These are phyloP conservation scores for Colletotrichum trifolii DNA, from an alignment of 2,329 filamentous ascomycete genomes.

Conservation along the genomic window DNA sequence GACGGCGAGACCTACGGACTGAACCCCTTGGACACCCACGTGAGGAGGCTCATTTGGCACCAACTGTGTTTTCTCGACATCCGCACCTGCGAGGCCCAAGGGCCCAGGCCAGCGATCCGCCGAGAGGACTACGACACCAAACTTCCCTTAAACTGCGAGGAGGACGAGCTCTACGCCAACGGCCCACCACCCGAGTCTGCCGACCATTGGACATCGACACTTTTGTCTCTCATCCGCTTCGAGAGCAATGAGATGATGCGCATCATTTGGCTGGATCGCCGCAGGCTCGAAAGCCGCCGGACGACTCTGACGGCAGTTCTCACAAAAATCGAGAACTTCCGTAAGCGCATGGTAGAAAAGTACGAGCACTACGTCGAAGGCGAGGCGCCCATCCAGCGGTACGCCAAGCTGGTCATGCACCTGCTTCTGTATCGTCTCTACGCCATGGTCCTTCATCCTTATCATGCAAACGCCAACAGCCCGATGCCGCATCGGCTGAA, in stretches of 20 bases:
- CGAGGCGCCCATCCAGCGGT: conserved; percentile 69
- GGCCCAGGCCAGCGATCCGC: conserved; percentile 77
- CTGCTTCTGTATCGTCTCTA: conserved; percentile 72
- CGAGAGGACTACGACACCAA: conserved; percentile 80
- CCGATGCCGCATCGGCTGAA: conserved; percentile 70
- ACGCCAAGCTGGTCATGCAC: conserved; percentile 72
- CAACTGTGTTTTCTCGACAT: conserved; percentile 83
- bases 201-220: conserved; percentile 74
- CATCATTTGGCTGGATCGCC: conserved; percentile 75
- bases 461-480: conserved; percentile 60
- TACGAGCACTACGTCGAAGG: conserved; percentile 73
- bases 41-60: conserved; percentile 80
- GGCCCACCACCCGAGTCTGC: conserved; percentile 56
- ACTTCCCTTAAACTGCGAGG: conserved; percentile 77
- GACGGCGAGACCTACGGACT: conserved; percentile 76
- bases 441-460: conserved; percentile 76
- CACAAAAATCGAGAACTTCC: conserved; percentile 76
- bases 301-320: conserved; percentile 73
- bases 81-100: conserved; percentile 79
- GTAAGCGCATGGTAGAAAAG: conserved; percentile 70
- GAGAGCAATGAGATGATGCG: conserved; percentile 80
- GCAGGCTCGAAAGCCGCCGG: conserved; percentile 70
- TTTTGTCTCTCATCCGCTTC: conserved; percentile 75
- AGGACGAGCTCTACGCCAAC: conserved; percentile 66
- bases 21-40: conserved; percentile 75